Conservation (phyloP, 805 yeast species). For the Schwanniomyces vanrijiae region DNA sequence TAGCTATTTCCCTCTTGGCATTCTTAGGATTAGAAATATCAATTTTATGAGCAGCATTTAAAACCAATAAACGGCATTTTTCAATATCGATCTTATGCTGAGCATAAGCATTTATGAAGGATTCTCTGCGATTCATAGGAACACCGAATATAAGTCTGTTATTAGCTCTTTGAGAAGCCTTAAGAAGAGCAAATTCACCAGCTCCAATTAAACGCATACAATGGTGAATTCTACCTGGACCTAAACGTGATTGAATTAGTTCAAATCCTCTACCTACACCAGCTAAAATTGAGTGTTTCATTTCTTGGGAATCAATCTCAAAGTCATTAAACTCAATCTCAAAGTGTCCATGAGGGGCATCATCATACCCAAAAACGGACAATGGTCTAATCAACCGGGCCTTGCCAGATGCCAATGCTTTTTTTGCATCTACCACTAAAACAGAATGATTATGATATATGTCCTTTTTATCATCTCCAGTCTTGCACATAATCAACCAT, state of each 20-base stretch:
- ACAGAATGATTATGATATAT: conserved; percentile 57
- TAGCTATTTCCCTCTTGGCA: conserved; percentile 58
- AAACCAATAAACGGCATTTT: conserved; percentile 52
- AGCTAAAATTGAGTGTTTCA: conserved; percentile 41
- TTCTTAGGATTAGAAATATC: conserved; percentile 53
- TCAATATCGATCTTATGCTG: conserved; percentile 54
- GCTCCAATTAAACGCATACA: conserved; percentile 66
- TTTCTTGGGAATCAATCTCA: conserved; percentile 46
- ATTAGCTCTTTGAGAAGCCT: conserved; percentile 51
- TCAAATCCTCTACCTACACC: conserved; percentile 58
- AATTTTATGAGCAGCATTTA: conserved; percentile 61
- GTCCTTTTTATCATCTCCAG: conserved; percentile 24
- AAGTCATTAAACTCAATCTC: conserved; percentile 53
- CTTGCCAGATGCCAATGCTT: conserved; percentile 49
- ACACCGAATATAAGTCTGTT: conserved; percentile 53
- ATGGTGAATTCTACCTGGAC: conserved; percentile 72
- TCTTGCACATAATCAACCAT: conserved; percentile 56
- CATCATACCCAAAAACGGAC: conserved; percentile 59
- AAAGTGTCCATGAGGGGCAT: conserved; percentile 73
- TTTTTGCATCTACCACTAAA: conserved; percentile 51
- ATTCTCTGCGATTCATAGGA: conserved; percentile 49
- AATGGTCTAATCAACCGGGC: conserved; percentile 52
- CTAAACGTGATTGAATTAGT: conserved; percentile 61
- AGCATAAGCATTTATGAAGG: conserved; percentile 49
- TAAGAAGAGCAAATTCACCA: conserved; percentile 54